phyloP scores from a whole-genome alignment of 768 basidiomycete genomes.

The Termitomyces sp. region DNA sequence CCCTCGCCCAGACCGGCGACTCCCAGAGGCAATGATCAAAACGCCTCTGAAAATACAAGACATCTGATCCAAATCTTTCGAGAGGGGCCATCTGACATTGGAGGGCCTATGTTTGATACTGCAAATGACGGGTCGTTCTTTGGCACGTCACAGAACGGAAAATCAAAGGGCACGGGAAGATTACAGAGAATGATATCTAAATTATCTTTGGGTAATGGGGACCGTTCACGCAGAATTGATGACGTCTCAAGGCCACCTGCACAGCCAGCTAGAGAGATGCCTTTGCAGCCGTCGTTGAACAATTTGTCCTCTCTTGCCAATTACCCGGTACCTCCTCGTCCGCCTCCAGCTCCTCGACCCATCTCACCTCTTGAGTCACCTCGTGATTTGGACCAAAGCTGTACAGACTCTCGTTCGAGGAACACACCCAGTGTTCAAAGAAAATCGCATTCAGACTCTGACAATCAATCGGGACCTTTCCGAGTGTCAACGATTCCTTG shows the following conservation, averaged over 20 bases:
- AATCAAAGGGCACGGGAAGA: slow-evolving; percentile 51
- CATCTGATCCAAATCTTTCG: slow-evolving; percentile 54
- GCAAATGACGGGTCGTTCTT: slow-evolving; percentile 19
- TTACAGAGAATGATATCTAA: slow-evolving; percentile 83
- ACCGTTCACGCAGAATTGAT: slow-evolving; percentile 26
- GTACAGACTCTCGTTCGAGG: slow-evolving; percentile 18
- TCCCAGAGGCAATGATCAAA: slow-evolving; percentile 17
- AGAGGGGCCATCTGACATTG: slow-evolving; percentile 51
- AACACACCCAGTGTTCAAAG: slow-evolving; percentile 22
- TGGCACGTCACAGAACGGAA: slow-evolving; percentile 30
- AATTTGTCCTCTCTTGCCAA: slow-evolving; percentile 49
- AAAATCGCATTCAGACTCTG: slow-evolving; percentile 10
- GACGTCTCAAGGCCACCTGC: slow-evolving; percentile 6
- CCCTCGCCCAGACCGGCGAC: slow-evolving; percentile 14
- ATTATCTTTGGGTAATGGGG: slow-evolving; percentile 46
- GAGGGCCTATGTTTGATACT: slow-evolving; percentile 49
- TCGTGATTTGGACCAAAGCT: slow-evolving; percentile 30
- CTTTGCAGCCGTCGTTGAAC: slow-evolving; percentile 27
- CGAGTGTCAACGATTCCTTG: background rate
- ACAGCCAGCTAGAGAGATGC: slow-evolving; percentile 15
- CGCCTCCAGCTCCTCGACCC: slow-evolving; percentile 38
- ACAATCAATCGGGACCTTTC: background rate
- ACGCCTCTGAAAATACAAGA: slow-evolving; percentile 38
- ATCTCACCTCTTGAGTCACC: slow-evolving; percentile 46
- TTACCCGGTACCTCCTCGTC: slow-evolving; percentile 56